phyloP scores from a whole-genome alignment of 345 rosid species.

The Aegle marmelos region DNA sequence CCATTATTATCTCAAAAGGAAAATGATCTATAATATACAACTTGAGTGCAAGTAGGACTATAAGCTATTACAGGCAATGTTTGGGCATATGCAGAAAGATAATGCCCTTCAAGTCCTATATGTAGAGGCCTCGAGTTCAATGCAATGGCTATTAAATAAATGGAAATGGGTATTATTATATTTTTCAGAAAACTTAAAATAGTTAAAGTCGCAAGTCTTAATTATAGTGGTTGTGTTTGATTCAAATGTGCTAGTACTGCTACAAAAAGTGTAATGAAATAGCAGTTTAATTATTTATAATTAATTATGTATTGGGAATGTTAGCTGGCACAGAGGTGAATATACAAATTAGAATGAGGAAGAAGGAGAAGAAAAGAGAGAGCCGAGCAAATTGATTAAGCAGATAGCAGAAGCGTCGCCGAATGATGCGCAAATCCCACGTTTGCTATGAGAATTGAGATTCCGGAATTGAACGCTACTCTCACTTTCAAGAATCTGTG shows the following conservation, averaged over 20 bases:
- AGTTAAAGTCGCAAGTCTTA: no score
- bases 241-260: neutral
- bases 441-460: slow-evolving; percentile 34
- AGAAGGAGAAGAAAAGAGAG: slow-evolving; percentile 4
- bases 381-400: neutral
- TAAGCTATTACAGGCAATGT: neutral
- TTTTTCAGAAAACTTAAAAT: neutral
- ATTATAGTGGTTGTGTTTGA: no score
- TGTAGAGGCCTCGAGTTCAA: slow-evolving; percentile 12
- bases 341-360: neutral
- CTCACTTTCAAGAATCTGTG: slow-evolving; percentile 3
- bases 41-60: neutral
- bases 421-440: slow-evolving; percentile 39
- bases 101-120: slow-evolving; percentile 13
- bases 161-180: neutral
- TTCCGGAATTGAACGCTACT: slow-evolving; percentile 18
- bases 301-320: slow-evolving; percentile 35
- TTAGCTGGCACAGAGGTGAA: slow-evolving; percentile 44
- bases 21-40: no score
- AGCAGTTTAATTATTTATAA: neutral
- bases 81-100: slow-evolving; percentile 14
- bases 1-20: slow-evolving; percentile 43
- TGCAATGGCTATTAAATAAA: neutral
- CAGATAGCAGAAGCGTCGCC: slow-evolving; percentile 40
- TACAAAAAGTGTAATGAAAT: slow-evolving; percentile 6